A percentile compares a stretch with the other conserved stretches of the same genome.
phyloP scores from a whole-genome alignment of 2,329 filamentous ascomycete genomes.

The Plenodomus lindquistii region DNA sequence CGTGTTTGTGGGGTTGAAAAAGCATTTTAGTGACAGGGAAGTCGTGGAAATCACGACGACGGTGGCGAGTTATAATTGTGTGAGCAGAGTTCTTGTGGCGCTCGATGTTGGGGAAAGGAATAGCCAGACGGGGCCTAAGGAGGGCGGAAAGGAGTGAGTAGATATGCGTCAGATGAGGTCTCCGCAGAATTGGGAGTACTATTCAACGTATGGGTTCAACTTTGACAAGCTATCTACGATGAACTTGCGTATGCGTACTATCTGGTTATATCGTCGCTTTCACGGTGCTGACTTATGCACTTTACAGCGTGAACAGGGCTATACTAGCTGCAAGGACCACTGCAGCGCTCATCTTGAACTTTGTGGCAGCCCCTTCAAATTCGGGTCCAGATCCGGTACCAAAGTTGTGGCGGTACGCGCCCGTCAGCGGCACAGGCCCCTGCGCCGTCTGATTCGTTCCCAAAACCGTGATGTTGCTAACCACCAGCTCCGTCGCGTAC shows the following conservation, averaged over 20 bases:
- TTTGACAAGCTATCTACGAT: too few relatives aligned
- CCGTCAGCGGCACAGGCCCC: slow-evolving; percentile 48
- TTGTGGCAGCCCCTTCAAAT: slow-evolving; percentile 7
- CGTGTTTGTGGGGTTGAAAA: slow-evolving; percentile 67
- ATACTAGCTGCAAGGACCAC: neutral
- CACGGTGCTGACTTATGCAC: too few relatives aligned
- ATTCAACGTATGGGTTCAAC: too few relatives aligned
- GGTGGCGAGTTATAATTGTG: slow-evolving; percentile 80
- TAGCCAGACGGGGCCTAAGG: slow-evolving; percentile 22
- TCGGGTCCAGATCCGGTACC: slow-evolving; percentile 8
- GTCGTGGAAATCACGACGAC: slow-evolving; percentile 82
- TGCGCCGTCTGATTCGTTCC: slow-evolving; percentile 55
- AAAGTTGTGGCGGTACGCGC: slow-evolving; percentile 18
- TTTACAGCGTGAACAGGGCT: too few relatives aligned
- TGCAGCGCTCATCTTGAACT: neutral
- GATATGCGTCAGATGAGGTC: too few relatives aligned
- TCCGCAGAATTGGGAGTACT: too few relatives aligned
- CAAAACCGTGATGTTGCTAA: slow-evolving; percentile 34
- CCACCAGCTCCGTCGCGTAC: slow-evolving; percentile 43
- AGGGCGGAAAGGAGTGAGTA: slow-evolving; percentile 14
- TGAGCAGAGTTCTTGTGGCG: slow-evolving; percentile 81
- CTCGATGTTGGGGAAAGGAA: slow-evolving; percentile 64
- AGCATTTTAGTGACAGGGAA: slow-evolving; percentile 68
- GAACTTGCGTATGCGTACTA: too few relatives aligned
- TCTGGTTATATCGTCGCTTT: too few relatives aligned